A percentile compares a stretch with the other conserved stretches of the same genome.
Evolutionary conservation across 2,329 filamentous ascomycete species (phyloP).

Genomic region (Colletotrichum sp.): DNA sequence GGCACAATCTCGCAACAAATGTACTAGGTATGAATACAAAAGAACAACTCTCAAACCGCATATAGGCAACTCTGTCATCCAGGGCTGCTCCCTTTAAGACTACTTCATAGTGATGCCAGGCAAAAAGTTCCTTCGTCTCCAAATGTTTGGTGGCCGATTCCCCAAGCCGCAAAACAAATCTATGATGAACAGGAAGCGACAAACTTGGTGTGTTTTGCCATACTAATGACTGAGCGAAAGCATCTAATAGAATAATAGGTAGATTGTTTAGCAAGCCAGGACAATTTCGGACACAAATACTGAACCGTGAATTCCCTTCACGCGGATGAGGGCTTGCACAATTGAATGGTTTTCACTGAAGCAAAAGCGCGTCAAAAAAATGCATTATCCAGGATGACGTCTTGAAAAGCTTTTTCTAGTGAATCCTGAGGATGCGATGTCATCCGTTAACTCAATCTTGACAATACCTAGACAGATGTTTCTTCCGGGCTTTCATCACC

Average conservation of each 20-base stretch:
- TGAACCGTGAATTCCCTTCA: background rate
- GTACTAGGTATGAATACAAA: too few relatives aligned
- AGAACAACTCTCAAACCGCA: too few relatives aligned
- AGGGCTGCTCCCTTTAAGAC: too few relatives aligned
- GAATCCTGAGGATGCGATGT: background rate
- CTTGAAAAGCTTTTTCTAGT: background rate
- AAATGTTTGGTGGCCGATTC: too few relatives aligned
- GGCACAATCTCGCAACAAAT: too few relatives aligned
- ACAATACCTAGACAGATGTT: background rate
- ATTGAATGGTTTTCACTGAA: background rate
- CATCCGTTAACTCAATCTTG: background rate
- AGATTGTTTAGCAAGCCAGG: background rate
- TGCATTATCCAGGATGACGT: background rate
- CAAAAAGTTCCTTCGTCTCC: too few relatives aligned
- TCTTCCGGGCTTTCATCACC: background rate
- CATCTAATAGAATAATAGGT: background rate
- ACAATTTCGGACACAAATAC: background rate
- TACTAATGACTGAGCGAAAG: background rate
- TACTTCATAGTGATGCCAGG: too few relatives aligned
- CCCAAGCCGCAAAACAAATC: too few relatives aligned
- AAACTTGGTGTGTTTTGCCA: background rate
- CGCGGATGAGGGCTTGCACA: background rate
- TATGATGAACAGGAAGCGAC: background rate
- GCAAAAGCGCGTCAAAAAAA: background rate
- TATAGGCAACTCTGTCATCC: too few relatives aligned